A percentile compares a stretch with the other conserved stretches of the same genome.
Conservation (phyloP, 1,139 yeast species). For the Taphrina betulina region DNA sequence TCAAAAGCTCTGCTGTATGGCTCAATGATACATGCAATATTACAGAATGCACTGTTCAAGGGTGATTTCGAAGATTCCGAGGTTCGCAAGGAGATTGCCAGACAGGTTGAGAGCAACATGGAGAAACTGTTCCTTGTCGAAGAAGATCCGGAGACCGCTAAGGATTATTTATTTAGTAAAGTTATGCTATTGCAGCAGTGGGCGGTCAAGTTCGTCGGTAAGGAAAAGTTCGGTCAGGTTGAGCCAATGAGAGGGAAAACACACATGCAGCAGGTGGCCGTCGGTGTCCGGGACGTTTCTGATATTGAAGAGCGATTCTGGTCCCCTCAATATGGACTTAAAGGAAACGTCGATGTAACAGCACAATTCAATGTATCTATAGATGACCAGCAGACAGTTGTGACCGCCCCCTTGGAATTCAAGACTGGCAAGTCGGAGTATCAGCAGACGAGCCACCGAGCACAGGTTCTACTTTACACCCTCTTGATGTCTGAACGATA, state of each 20-base stretch:
- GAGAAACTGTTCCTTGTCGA: constrained; percentile 62
- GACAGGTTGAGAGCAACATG: constrained; percentile 49
- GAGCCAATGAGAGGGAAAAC: constrained; percentile 24
- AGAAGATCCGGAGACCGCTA: constrained; percentile 52
- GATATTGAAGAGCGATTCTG: constrained; percentile 89
- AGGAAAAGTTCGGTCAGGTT: constrained; percentile 34
- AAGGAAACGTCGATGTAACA: constrained; percentile 88
- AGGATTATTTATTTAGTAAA: constrained; percentile 53
- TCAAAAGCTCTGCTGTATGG: constrained; percentile 70
- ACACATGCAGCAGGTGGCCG: constrained; percentile 17
- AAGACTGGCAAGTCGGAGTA: constrained; percentile 65
- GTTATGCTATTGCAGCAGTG: constrained; percentile 63
- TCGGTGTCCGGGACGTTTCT: constrained; percentile 60
- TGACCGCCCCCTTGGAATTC: constrained; percentile 67
- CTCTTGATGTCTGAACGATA: constrained; percentile 77
- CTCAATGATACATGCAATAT: constrained; percentile 69
- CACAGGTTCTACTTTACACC: constrained; percentile 85
- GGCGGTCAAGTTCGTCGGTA: constrained; percentile 53
- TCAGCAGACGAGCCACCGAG: constrained; percentile 68
- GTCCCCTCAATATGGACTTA: constrained; percentile 89
- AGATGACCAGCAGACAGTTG: constrained; percentile 28
- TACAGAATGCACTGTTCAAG: constrained; percentile 63
- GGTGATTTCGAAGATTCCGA: constrained; percentile 50
- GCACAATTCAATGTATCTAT: constrained; percentile 56
- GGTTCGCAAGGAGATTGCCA: constrained; percentile 52